Evolutionary conservation across 2,329 filamentous ascomycete species (phyloP), one percentile per base, ranked within the genome.

Genomic region (Coniochaeta sp.): DNA sequence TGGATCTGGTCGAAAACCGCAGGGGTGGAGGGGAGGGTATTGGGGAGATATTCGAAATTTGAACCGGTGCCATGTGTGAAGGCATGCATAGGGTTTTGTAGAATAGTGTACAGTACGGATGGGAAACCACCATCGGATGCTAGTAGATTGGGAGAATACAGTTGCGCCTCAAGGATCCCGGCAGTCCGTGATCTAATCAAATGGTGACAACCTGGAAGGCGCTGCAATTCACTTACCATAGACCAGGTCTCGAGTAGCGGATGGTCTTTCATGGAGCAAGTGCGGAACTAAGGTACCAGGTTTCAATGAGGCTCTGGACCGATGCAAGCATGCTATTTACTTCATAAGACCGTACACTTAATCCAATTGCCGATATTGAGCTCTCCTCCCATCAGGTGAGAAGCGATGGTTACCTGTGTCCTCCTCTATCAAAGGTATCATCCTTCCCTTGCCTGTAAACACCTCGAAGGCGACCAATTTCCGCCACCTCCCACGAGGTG

Each of bases 1-100:
- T 88, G 67, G 85, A 88, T 68, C 75, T 88, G 66, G 85, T 88
- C 6, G 85, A 88, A 69, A 78, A 76, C 55, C 75, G 83, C 63
- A 75, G 78, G 62, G 81, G 82, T 1, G 82, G 82, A 5, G 81
- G 81, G 0, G 82, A 85, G 64, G 84, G 84, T 0, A 76, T 83
- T 22, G 85, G 85, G 1, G 83, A 86, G 69, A 83, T 88, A 28
- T 88, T 88, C 69, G 85, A 88, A 67, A 76, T 88, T 58, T 89
- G 70, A 66, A 12, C 16, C 14, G 54, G 28, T n/a, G n/a, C 31
- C 12, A 12, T n/a, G 9, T 28, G 14, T 47, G 2, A n/a, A 24
- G 22, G 16, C 11, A 31, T 14, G 47, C 6, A 52, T 17, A 17
- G 47, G 47, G 9, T 47, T 6, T 24, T 36, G 11, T 47, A 47